Evolutionary conservation across 345 rosid genomes (phyloP), one percentile per base, ranked within the genome.

Genomic region (Eutrema yunnanense): DNA sequence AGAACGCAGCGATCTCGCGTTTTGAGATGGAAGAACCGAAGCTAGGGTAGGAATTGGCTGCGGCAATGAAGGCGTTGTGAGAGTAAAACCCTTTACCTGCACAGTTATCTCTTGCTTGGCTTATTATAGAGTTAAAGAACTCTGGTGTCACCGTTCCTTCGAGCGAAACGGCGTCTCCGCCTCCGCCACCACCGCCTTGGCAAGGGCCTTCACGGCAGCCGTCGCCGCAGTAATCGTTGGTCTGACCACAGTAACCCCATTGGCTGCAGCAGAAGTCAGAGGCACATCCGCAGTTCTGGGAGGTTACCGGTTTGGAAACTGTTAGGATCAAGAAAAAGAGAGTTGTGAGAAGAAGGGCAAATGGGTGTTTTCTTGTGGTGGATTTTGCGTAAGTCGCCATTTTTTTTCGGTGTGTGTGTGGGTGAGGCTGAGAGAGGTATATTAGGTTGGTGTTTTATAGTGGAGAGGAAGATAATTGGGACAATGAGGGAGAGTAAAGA

Each of bases 1-100:
- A 92, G 78, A 86, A 87, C 6, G 90, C 94, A 9, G 95, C 97
- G 33, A 90, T 86, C 69, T 88, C 92, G 7, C 97, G 89, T 69
- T 78, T 86, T 4, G 86, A 79, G 47, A 81, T 87, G 9, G 83
- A 84, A n/a, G 34, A 76, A 53, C 90, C 96, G 41, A 92, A 92
- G 43, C 55, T 59, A n/a, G 88, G 66, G 22, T 68, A 89, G 0
- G 87, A 71, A 14, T 51, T 38, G 3, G 80, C 72, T 11, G 93
- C 97, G 0, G 69, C 64, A 0, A 89, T 79, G 73, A 92, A 89
- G 3, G 78, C 75, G 9, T 74, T 74, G 47, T 87, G 79, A 0
- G 90, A 64, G 72, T 92, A 92, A 57, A 92, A 86, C 8, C 61
- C 74, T 76, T 82, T 87, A 6, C 97, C 97, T 0, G 36, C 84